Evolutionary conservation across 495 filamentous ascomycete genomes (phyloP).

Genomic region (Hypoxylon intermedium): DNA sequence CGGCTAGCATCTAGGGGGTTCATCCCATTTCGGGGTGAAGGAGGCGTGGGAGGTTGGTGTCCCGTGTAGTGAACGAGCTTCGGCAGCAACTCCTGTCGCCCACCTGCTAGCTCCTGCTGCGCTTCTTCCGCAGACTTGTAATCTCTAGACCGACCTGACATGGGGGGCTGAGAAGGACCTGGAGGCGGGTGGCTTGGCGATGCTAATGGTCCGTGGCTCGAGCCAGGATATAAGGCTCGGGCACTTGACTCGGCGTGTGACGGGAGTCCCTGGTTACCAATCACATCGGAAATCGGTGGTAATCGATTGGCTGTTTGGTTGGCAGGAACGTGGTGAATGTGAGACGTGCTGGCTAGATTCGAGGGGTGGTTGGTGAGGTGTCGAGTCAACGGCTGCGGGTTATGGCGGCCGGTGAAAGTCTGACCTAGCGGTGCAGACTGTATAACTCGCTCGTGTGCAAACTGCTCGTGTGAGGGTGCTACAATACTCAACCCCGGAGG

Average conservation of each 20-base stretch:
- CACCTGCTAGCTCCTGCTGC: slow-evolving; percentile 85
- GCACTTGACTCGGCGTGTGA: slow-evolving; percentile 58
- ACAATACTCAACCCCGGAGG: slow-evolving; percentile 93
- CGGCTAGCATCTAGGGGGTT: slow-evolving; percentile 49
- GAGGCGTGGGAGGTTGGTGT: slow-evolving; percentile 88
- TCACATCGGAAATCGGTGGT: slow-evolving; percentile 93
- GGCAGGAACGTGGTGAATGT: slow-evolving; percentile 90
- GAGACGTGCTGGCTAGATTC: slow-evolving; percentile 83
- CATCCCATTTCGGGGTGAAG: slow-evolving; percentile 69
- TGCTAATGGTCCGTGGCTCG: slow-evolving; percentile 79
- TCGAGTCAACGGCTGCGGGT: slow-evolving; percentile 79
- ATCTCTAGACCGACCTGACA: slow-evolving; percentile 73
- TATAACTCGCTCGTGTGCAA: slow-evolving; percentile 93
- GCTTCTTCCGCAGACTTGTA: slow-evolving; percentile 96
- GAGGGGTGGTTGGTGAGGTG: slow-evolving; percentile 86
- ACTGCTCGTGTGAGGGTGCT: slow-evolving; percentile 94
- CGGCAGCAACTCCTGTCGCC: slow-evolving; percentile 87
- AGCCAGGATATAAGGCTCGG: slow-evolving; percentile 49
- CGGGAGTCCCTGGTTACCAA: slow-evolving; percentile 77
- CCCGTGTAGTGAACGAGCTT: slow-evolving; percentile 95
- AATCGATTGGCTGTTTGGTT: slow-evolving; percentile 90
- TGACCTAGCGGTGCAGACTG: slow-evolving; percentile 96
- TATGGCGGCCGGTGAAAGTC: slow-evolving; percentile 89
- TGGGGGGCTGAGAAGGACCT: slow-evolving; percentile 45
- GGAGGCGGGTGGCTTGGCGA: slow-evolving; percentile 70